These are phyloP conservation scores for Naganishia onofrii DNA, from an alignment of 768 basidiomycete genomes.

Conservation along the genomic window DNA sequence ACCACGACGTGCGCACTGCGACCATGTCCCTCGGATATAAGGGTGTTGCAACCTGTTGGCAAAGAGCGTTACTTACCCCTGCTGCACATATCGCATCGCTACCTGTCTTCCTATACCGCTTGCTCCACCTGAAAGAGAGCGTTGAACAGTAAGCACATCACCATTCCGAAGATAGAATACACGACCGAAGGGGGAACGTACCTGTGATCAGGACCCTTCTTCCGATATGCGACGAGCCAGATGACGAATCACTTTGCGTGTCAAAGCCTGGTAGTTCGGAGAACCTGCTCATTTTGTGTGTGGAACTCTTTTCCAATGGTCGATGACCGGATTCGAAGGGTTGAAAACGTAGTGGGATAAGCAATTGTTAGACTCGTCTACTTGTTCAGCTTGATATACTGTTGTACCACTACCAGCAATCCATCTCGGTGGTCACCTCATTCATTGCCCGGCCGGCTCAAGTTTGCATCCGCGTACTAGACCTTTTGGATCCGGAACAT, in stretches of 20 bases:
- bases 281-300: conserved; percentile 18
- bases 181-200: neutral
- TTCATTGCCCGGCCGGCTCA: no score
- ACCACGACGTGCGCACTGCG: conserved; percentile 27
- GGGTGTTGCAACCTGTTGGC: neutral
- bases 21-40: neutral
- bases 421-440: no score
- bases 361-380: no score
- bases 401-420: no score
- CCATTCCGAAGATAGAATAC: neutral
- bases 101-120: conserved; percentile 30
- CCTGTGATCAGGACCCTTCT: conserved; percentile 32
- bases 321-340: no score
- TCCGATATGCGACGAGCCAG: neutral
- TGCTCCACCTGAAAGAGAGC: conserved; percentile 21
- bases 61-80: conserved; percentile 10
- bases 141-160: neutral
- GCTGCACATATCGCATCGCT: conserved; percentile 27
- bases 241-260: neutral
- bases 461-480: neutral
- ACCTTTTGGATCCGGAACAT: neutral
- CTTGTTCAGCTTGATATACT: no score
- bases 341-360: no score
- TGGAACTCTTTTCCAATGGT: no score
- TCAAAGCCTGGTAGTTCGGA: neutral